Evolutionary conservation across 2,329 filamentous ascomycete species (phyloP), one percentile per base, ranked within the genome.

Genomic region (Dactylellina cionopaga): DNA sequence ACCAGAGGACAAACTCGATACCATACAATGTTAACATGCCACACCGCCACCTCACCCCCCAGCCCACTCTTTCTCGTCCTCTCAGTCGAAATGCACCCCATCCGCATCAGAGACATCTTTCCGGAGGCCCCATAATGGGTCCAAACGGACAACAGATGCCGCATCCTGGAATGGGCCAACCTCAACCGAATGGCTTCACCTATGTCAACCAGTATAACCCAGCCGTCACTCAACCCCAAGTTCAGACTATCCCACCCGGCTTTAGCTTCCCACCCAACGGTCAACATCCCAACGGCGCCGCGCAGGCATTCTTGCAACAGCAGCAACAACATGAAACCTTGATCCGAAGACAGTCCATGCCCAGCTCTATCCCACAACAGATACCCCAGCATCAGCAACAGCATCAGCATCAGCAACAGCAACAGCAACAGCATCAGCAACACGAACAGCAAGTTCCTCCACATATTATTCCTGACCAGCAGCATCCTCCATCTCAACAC

Each of bases 301-400:
- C 81, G 29, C 86, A 87, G 75, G 87, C 90, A 84, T 87, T 91
- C 76, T 88, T 88, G 62, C 87, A 88, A 47, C 90, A 92, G 39
- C 69, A 73, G 63, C 87, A 88, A 46, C 90, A 92, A 47, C 69
- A 74, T 17, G 69, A 74, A 13, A 68, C 55, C n/a, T 41, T 74
- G 24, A 37, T 66, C 10, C 70, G 76, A 46, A 74, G 76, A 49
- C 74, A 75, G 41, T 77, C 76, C 11, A 78, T 78, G 76, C 76
- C 76, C 19, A 76, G 74, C 25, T 64, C 74, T 33, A 74, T 77
- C 29, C 62, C 75, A 39, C 63, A 77, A 39, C 76, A 74, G 37
- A 76, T 78, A 43, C 79, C 77, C 44, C 75, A 78, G 58, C 78
- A 77, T 39, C 78, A 76, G 37, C 76, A 75, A 58, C 74, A 56